Evolutionary conservation across 1,284 basidiomycete genomes (phyloP).

Genomic region (Rhodotorula sp.): DNA sequence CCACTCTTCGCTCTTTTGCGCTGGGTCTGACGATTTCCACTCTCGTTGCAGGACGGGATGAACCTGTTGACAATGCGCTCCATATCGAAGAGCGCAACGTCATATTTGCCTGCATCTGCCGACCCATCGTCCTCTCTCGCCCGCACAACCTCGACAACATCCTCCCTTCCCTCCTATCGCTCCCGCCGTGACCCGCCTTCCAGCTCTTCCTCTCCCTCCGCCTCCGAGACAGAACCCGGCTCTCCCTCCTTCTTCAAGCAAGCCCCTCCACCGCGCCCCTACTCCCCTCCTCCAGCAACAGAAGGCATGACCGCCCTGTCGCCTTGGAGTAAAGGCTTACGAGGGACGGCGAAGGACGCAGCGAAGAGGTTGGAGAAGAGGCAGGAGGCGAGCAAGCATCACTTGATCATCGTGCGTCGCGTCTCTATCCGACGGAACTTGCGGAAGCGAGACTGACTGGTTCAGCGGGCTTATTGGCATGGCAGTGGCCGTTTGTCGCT

Average conservation of each 20-base stretch:
- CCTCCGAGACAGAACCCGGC: neutral
- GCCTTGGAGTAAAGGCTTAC: constrained; percentile 23
- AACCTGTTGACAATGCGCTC: constrained; percentile 15
- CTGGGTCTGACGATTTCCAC: neutral
- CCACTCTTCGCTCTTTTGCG: too few species aligned
- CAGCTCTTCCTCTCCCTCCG: neutral
- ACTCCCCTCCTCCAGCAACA: constrained; percentile 10
- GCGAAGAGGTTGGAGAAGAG: constrained; percentile 14
- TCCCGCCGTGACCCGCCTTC: neutral
- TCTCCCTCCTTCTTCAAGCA: neutral
- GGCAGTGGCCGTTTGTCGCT: constrained; percentile 37
- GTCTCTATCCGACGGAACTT: neutral
- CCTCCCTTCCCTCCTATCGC: constrained; percentile 4
- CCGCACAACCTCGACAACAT: neutral
- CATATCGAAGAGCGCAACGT: neutral
- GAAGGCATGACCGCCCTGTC: constrained; percentile 21
- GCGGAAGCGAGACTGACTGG: neutral
- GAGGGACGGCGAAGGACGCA: constrained; percentile 13
- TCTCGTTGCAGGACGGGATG: too few species aligned
- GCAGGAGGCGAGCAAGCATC: constrained; percentile 13
- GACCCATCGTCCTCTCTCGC: neutral
- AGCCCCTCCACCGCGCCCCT: neutral
- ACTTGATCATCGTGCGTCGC: constrained; percentile 27
- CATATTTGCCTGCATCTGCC: neutral
- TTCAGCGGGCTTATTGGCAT: neutral